Base-by-base conservation (phyloP, 2,329 filamentous ascomycete species). In the Tolypocladium endophyticum region DNA sequence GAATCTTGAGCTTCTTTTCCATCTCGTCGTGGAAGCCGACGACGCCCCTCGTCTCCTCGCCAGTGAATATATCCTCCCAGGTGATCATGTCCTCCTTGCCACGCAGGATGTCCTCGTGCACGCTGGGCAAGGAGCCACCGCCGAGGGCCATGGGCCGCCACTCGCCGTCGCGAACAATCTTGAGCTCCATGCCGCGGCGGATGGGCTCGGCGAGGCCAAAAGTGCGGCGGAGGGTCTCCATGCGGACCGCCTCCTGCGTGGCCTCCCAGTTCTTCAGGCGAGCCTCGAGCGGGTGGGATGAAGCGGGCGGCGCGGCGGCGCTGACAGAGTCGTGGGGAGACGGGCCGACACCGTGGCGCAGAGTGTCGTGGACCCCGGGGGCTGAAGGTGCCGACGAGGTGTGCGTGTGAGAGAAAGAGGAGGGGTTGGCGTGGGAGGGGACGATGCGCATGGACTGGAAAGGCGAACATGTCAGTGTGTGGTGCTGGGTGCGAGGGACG, bases 191-290 rank as follows among this genome's bases (percentile, higher is more conserved):
- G 62, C 88, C 90, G 59, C 93, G 86, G 60, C 92, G 86, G 68
- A 97, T 86, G 3, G 94, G 94, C 82, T 97, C 94, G 33, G 89
- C 90, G 69, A 97, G 87, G 65, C 94, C 94, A 74, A 92, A 97
- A 55, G 90, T 87, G 65, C 91, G 89, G 64, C 91, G 87, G 68
- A 97, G 84, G 58, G 86, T 82, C 77, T 92, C 87, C 89, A 96
- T 94, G 77, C 95, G 94, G 72, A 96, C 76, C 39, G 79, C 74
- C 68, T 96, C 88, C 77, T 97, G 93, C 50, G 92, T 96, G 61
- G 87, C 81, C 76, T 93, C 90, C 94, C 94, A 99, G 71, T 87
- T 84, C 70, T 87, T 84, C 61, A 99, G 89, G 63, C 94, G 92
- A 58, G 89, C 81, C 78, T 97, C 94, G 69, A 99, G 89, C 0